Base-by-base conservation (phyloP, 2,329 filamentous ascomycete species). In the Cercospora sp. region DNA sequence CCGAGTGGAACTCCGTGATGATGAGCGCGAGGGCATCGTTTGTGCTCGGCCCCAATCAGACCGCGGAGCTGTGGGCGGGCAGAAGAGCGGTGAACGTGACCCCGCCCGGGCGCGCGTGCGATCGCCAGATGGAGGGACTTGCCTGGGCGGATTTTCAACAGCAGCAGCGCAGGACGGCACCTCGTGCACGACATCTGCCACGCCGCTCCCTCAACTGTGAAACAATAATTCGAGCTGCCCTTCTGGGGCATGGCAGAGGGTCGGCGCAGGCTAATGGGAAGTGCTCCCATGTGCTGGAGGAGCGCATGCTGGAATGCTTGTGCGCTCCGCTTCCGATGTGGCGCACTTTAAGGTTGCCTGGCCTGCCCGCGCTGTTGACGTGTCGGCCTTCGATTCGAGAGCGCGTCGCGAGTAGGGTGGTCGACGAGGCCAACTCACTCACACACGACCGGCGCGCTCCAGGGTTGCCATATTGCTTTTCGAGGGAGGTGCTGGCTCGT, bases 261-360 rank as follows among this genome's bases (percentile, higher is more conserved):
- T 23, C 55, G 60, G 51, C 60, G 65, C 67, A 67, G 65, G 65
- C 66, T 67, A 23, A 67, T 70, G 66, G 70, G 68, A 68, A 48
- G 63, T 26, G 30, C 31, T 28, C 60, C 60, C 60, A 63, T 55
- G 60, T 59, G 66, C 55, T 67, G 68, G 63, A 60, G 53, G 45
- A 58, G 20, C 57, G 51, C 42, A 66, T 67, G 61, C 65, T 67
- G 67, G 68, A 65, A 64, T 64, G 66, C 65, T 69, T 65, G 69
- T 70, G 68, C 61, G 68, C 67, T 60, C 39, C 53, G 57, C 60
- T 48, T 62, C 45, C 36, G 64, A 36, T 61, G 67, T 70, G 70
- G 67, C 67, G 72, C 70, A 30, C 30, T 57, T 64, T 72, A 73
- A 73, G 73, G 72, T 76, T 75, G 71, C 66, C 70, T 74, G 74